Conservation (phyloP, 257 asterid genomes). For the Plantago major region DNA sequence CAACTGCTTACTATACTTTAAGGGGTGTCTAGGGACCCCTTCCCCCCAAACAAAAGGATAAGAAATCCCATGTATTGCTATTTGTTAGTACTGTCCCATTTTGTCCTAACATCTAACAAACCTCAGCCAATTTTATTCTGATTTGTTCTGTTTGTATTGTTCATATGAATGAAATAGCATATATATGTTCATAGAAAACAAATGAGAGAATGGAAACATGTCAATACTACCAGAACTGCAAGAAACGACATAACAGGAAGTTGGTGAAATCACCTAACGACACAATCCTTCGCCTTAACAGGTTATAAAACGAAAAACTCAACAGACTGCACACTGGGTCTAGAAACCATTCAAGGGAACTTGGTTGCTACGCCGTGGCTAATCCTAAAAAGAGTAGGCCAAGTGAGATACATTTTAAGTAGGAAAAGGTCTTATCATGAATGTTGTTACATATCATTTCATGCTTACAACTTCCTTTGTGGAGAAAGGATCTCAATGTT, state of each 20-base stretch:
- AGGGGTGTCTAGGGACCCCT: slow-evolving; percentile 37
- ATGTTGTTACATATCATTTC: background rate
- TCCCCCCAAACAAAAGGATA: slow-evolving; percentile 10
- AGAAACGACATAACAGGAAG: background rate
- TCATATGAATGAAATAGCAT: slow-evolving; percentile 25
- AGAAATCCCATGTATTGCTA: slow-evolving; percentile 16
- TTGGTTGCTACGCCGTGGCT: too few relatives aligned
- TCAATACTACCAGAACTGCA: background rate
- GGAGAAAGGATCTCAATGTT: background rate
- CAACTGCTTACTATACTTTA: slow-evolving; percentile 20
- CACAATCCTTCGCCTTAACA: too few relatives aligned
- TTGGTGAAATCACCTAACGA: background rate
- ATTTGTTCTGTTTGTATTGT: slow-evolving; percentile 35
- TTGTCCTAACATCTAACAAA: slow-evolving; percentile 30
- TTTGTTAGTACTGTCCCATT: slow-evolving; percentile 9
- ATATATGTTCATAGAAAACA: background rate
- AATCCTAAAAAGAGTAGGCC: background rate
- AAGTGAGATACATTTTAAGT: too few relatives aligned
- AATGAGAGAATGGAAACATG: slow-evolving; percentile 16
- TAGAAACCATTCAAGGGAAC: background rate
- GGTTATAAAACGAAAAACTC: background rate
- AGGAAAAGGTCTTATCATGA: background rate
- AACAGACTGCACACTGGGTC: background rate
- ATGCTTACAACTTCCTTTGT: background rate
- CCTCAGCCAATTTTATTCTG: slow-evolving; percentile 20